Evolutionary conservation across 192 early-diverging fungal species (phyloP).

Genomic region (Coemansia sp.): DNA sequence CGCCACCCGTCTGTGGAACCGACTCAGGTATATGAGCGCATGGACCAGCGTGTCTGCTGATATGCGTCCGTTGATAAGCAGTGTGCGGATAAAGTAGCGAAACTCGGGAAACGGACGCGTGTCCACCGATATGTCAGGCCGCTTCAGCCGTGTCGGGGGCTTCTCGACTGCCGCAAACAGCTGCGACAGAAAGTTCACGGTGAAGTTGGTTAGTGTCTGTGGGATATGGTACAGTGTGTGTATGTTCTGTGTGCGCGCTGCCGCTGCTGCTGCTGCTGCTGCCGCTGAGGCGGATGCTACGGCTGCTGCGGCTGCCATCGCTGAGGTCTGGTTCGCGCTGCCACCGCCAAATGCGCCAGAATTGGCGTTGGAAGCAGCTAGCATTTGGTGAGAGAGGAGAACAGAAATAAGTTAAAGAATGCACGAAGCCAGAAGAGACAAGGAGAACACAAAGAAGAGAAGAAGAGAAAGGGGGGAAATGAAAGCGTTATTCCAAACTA

Average conservation of each 20-base stretch:
- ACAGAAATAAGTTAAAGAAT: constrained; percentile 1
- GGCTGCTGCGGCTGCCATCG: constrained; percentile 5
- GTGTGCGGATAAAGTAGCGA: constrained; percentile 43
- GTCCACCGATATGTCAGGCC: constrained; percentile 29
- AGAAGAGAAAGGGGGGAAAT: neutral
- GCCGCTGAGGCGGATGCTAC: neutral
- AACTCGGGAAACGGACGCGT: constrained; percentile 44
- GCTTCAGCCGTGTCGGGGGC: constrained; percentile 26
- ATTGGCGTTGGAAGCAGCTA: constrained; percentile 6
- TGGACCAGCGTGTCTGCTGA: constrained; percentile 50
- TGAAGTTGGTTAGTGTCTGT: constrained; percentile 33
- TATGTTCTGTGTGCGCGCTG: neutral
- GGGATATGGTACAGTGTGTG: constrained; percentile 47
- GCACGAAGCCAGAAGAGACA: neutral
- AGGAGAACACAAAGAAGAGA: neutral
- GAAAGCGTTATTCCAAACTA: neutral
- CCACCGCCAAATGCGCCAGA: constrained; percentile 1
- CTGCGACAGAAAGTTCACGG: constrained; percentile 42
- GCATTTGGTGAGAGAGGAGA: constrained; percentile 6
- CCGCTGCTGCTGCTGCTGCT: constrained; percentile 10
- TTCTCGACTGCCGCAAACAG: constrained; percentile 44
- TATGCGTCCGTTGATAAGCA: constrained; percentile 49
- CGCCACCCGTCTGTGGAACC: constrained; percentile 36
- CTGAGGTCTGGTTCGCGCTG: neutral
- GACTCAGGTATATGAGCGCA: constrained; percentile 47